Conservation (phyloP, 2,329 filamentous ascomycete species). For the Fusarium sp. region DNA sequence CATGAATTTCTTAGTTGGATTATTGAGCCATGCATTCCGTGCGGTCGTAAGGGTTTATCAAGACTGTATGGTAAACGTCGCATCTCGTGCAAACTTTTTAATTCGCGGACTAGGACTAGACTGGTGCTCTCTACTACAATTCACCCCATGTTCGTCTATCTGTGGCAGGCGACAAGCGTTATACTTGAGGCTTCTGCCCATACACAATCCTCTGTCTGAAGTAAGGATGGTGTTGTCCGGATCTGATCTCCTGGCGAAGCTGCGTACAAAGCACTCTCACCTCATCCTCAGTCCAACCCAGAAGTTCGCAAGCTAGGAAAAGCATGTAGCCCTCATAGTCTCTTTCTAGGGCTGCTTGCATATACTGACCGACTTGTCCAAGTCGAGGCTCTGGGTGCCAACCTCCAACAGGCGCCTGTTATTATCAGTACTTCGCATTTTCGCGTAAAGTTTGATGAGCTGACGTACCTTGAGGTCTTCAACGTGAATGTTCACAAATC, state of each 20-base stretch:
- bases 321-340: slow-evolving; percentile 23
- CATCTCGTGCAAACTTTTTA: too few relatives aligned
- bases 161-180: too few relatives aligned
- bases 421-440: not conserved
- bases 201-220: slow-evolving; percentile 27
- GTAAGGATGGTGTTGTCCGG: slow-evolving; percentile 20
- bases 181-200: slow-evolving; percentile 10
- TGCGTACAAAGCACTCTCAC: slow-evolving; percentile 6
- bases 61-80: too few relatives aligned
- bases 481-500: slow-evolving; percentile 14
- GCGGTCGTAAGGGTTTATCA: too few relatives aligned
- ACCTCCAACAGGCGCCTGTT: slow-evolving; percentile 9
- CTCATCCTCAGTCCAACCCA: slow-evolving; percentile 13
- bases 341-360: slow-evolving; percentile 21
- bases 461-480: slow-evolving; percentile 12
- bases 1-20: too few relatives aligned
- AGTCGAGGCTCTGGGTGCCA: slow-evolving; percentile 15
- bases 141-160: not conserved
- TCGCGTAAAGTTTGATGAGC: not conserved
- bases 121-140: not conserved
- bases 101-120: not conserved
- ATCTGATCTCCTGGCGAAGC: slow-evolving; percentile 15
- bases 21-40: too few relatives aligned
- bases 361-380: slow-evolving; percentile 3
- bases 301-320: slow-evolving; percentile 17